phyloP scores from a whole-genome alignment of 2,329 filamentous ascomycete genomes.

The Fusarium verticillioides region DNA sequence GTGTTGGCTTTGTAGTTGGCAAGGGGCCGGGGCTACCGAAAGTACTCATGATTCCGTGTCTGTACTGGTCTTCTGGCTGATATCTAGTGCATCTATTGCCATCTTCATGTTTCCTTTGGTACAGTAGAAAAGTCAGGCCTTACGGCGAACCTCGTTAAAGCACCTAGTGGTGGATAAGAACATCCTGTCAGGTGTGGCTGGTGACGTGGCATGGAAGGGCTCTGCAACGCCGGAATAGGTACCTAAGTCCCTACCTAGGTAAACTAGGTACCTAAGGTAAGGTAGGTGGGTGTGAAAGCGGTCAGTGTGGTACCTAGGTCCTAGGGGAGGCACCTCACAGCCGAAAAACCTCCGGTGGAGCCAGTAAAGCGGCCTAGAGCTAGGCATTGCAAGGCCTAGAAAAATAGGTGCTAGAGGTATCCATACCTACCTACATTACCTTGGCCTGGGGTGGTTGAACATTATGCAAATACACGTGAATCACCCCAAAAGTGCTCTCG shows the following conservation, averaged over 20 bases:
- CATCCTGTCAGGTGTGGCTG: conserved; percentile 39
- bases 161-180: conserved; percentile 25
- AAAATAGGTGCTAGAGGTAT: background rate
- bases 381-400: conserved; percentile 10
- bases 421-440: background rate
- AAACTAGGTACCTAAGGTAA: no score
- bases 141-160: conserved; percentile 38
- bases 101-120: conserved; percentile 12
- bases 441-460: conserved; percentile 5
- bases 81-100: conserved; percentile 10
- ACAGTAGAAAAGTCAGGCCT: conserved; percentile 32
- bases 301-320: background rate
- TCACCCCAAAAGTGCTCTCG: conserved; percentile 9
- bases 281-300: background rate
- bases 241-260: no score
- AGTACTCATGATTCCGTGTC: conserved; percentile 60
- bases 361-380: conserved; percentile 9
- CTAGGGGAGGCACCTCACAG: background rate
- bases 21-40: conserved; percentile 78
- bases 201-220: conserved; percentile 33
- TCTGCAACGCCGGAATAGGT: background rate
- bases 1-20: conserved; percentile 73
- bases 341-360: conserved; percentile 33
- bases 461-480: conserved; percentile 44
- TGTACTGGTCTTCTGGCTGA: conserved; percentile 19